These are phyloP conservation scores for Thuja plicata DNA, from an alignment of 83 land plant genomes.

Conservation along the genomic window DNA sequence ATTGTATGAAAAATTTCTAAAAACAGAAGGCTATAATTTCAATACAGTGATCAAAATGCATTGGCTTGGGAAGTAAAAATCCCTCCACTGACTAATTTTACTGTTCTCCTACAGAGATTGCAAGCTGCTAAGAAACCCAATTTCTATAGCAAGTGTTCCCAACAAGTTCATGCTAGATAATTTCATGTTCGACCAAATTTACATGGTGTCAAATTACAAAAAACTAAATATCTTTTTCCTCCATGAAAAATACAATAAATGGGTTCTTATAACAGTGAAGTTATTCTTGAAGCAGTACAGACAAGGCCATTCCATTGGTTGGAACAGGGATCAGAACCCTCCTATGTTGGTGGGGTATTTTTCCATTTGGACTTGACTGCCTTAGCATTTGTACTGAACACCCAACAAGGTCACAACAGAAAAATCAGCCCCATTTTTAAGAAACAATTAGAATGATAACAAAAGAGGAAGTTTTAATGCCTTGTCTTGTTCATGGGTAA, in stretches of 20 bases:
- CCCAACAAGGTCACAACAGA: not conserved
- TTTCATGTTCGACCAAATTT: not conserved
- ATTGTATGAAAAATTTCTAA: too few relatives aligned
- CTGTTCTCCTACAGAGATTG: constrained; percentile 16
- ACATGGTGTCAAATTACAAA: not conserved
- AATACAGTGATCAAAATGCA: not conserved
- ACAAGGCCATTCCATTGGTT: constrained; percentile 36
- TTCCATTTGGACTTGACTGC: constrained; percentile 26
- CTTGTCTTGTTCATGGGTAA: too few relatives aligned
- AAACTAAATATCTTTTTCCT: not conserved
- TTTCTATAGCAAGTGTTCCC: constrained; percentile 16
- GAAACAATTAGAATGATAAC: not conserved
- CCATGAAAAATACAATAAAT: too few relatives aligned
- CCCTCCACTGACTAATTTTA: not conserved
- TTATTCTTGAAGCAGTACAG: constrained; percentile 25
- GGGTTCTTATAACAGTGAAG: constrained; percentile 31
- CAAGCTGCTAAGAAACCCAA: constrained; percentile 13
- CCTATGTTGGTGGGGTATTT: constrained; percentile 41
- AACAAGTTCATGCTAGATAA: constrained; percentile 18
- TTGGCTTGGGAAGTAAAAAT: not conserved
- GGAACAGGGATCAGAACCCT: constrained; percentile 47
- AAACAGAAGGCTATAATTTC: not conserved
- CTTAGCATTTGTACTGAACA: too few relatives aligned
- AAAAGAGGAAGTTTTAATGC: not conserved
- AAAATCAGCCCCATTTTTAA: not conserved